Evolutionary conservation across 2,329 filamentous ascomycete genomes (phyloP).

Genomic region (Cladophialophora psammophila): DNA sequence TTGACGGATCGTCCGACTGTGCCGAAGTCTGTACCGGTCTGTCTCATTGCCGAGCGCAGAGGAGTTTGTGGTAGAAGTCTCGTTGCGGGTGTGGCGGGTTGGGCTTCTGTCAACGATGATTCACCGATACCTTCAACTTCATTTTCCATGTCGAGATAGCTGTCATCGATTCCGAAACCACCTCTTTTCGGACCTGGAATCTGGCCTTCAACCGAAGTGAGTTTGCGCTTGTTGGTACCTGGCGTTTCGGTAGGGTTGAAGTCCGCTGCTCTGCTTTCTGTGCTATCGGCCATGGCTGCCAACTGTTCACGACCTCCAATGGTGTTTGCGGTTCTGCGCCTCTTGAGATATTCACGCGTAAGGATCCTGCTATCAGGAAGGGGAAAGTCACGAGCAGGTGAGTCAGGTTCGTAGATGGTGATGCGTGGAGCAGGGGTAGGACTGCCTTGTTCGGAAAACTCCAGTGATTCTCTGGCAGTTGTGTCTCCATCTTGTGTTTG

Average conservation of each 20-base stretch:
- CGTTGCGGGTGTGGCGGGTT: constrained; percentile 28
- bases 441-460: constrained; percentile 19
- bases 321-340: constrained; percentile 29
- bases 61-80: constrained; percentile 22
- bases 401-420: constrained; percentile 13
- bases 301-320: constrained; percentile 25
- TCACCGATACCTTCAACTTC: constrained; percentile 33
- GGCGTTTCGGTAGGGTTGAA: constrained; percentile 28
- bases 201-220: constrained; percentile 28
- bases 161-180: constrained; percentile 37
- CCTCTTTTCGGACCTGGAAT: constrained; percentile 30
- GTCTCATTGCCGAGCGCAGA: constrained; percentile 32
- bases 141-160: constrained; percentile 31
- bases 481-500: constrained; percentile 1
- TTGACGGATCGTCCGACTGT: constrained; percentile 31
- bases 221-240: constrained; percentile 36
- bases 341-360: constrained; percentile 32
- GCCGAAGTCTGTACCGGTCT: constrained; percentile 16
- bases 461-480: neutral
- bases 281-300: constrained; percentile 3
- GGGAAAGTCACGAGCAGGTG: constrained; percentile 15
- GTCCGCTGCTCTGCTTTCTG: constrained; percentile 9
- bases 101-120: constrained; percentile 11
- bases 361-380: constrained; percentile 21
- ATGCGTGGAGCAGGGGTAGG: constrained; percentile 22